phyloP scores from a whole-genome alignment of 179 eudicot genomes.

The Patellifolia procumbens region DNA sequence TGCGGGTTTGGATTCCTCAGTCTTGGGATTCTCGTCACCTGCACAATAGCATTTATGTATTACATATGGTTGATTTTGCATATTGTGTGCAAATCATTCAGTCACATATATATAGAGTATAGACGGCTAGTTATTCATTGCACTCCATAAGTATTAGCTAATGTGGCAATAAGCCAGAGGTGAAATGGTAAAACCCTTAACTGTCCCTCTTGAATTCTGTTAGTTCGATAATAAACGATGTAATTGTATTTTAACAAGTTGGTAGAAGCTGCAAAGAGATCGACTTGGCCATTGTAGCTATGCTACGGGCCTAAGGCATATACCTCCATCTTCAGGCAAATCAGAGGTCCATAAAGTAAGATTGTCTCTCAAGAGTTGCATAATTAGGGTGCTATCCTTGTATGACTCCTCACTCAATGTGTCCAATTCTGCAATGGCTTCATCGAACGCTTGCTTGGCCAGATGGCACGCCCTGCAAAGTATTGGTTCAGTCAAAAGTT shows the following conservation, averaged over 20 bases:
- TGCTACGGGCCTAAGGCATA: background rate
- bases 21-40: constrained; percentile 66
- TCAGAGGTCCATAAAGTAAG: constrained; percentile 98
- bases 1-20: constrained; percentile 57
- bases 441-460: constrained; percentile 96
- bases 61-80: background rate
- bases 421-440: constrained; percentile 94
- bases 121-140: too few relatives aligned
- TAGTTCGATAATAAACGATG: too few relatives aligned
- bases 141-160: too few relatives aligned
- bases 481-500: background rate
- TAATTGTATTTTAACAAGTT: too few relatives aligned
- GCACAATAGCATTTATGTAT: constrained; percentile 15
- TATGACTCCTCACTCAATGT: constrained; percentile 92
- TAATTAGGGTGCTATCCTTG: constrained; percentile 91
- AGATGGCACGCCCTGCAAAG: constrained; percentile 83
- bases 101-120: too few relatives aligned
- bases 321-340: constrained; percentile 87
- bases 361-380: constrained; percentile 92
- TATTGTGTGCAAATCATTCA: background rate
- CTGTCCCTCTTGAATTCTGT: too few relatives aligned
- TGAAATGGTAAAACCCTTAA: too few relatives aligned
- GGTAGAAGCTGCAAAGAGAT: background rate
- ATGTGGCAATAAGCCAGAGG: too few relatives aligned
- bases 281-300: background rate